These are phyloP conservation scores for Ophiostoma quercus DNA, from an alignment of 2,329 filamentous ascomycete genomes.

Conservation along the genomic window DNA sequence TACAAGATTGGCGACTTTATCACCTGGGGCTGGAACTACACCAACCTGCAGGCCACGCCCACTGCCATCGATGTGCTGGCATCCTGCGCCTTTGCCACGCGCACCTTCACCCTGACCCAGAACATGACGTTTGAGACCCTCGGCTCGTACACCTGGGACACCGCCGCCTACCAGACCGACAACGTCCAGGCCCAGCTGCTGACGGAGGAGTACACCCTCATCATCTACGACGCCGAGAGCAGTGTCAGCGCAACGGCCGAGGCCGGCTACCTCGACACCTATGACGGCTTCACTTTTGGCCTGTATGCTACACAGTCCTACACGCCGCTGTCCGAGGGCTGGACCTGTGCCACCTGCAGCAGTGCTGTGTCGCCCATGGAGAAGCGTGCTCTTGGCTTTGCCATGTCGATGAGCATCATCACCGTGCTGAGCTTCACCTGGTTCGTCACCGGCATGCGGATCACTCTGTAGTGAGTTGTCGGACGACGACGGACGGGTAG, in stretches of 20 bases:
- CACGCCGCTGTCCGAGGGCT: constrained; percentile 45
- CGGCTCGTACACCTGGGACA: constrained; percentile 55
- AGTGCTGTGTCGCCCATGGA: constrained; percentile 46
- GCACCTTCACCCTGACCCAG: constrained; percentile 56
- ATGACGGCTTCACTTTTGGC: constrained; percentile 48
- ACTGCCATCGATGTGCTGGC: constrained; percentile 57
- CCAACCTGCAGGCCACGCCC: constrained; percentile 52
- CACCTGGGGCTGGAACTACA: constrained; percentile 63
- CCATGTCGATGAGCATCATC: constrained; percentile 49
- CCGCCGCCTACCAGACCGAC: constrained; percentile 45
- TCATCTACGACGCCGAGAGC: constrained; percentile 56
- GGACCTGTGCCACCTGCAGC: constrained; percentile 55
- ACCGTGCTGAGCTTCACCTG: constrained; percentile 59
- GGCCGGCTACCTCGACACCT: constrained; percentile 52
- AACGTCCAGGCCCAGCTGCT: constrained; percentile 45
- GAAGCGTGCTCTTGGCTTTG: constrained; percentile 45
- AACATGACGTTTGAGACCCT: constrained; percentile 56
- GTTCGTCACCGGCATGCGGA: constrained; percentile 52
- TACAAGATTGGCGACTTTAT: constrained; percentile 58
- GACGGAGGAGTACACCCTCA: constrained; percentile 54
- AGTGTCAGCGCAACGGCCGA: constrained; percentile 46
- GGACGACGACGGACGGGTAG: neutral
- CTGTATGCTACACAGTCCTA: constrained; percentile 53
- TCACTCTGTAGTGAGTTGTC: constrained; percentile 26
- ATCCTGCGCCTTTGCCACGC: constrained; percentile 48